These are phyloP conservation scores for sunflower (Helianthus annuus) DNA, from an alignment of 129 eudicot genomes.

Conservation along the genomic window DNA sequence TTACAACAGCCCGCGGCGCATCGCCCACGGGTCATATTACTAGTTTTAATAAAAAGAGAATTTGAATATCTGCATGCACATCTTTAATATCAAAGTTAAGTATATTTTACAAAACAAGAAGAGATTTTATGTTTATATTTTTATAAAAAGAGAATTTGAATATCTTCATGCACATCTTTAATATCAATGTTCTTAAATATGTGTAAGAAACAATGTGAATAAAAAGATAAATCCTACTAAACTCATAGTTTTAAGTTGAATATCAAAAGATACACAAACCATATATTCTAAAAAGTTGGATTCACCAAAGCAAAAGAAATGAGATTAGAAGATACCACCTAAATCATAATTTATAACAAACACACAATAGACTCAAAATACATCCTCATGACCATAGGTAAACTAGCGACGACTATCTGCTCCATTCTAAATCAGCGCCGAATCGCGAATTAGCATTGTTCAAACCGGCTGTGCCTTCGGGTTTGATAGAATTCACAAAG, in stretches of 20 bases:
- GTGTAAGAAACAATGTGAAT: neutral
- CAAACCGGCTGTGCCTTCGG: constrained; percentile 47
- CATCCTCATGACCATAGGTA: neutral
- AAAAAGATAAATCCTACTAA: neutral
- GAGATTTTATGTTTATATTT: no score
- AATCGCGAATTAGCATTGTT: constrained; percentile 56
- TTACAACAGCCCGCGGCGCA: no score
- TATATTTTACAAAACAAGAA: no score
- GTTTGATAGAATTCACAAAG: constrained; percentile 57
- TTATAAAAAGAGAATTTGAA: no score
- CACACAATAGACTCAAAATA: neutral
- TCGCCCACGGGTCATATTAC: no score
- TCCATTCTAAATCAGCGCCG: constrained; percentile 80
- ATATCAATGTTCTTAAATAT: no score
- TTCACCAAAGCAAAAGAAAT: constrained; percentile 15
- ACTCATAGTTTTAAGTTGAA: neutral
- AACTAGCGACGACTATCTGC: constrained; percentile 51
- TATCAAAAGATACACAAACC: neutral
- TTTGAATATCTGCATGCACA: no score
- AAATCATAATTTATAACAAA: neutral
- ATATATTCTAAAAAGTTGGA: constrained; percentile 8
- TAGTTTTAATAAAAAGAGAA: no score
- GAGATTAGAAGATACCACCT: no score
- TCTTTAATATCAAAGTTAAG: no score
- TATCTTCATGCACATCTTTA: no score